Percentiles rank a stretch among this genome's conserved stretches.
These are phyloP conservation scores for Xylariaceae sp. DNA, from an alignment of 2,329 filamentous ascomycete species.

Conservation along the genomic window DNA sequence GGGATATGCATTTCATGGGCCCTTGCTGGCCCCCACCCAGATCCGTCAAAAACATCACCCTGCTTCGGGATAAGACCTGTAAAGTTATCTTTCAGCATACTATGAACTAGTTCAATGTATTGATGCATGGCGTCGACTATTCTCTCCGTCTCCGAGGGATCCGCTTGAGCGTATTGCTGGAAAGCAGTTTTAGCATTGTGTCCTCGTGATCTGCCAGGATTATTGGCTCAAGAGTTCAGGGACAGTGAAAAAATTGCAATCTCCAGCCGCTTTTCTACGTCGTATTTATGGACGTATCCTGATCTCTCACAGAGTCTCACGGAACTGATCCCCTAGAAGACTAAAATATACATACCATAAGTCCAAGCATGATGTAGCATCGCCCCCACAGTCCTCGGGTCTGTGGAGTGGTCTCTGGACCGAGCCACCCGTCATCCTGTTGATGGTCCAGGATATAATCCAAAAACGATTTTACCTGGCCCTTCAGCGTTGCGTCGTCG, in stretches of 20 bases:
- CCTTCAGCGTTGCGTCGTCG: slow-evolving; percentile 46
- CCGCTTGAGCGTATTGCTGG: slow-evolving; percentile 46
- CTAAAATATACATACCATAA: slow-evolving; percentile 34
- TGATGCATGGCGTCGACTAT: slow-evolving; percentile 48
- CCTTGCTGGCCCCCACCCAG: slow-evolving; percentile 35
- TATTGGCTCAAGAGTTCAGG: neutral
- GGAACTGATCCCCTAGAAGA: too few relatives aligned
- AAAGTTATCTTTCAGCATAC: slow-evolving; percentile 52
- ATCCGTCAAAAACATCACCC: slow-evolving; percentile 40
- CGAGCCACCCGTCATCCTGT: slow-evolving; percentile 53
- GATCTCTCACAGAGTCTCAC: too few relatives aligned
- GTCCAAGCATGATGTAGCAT: slow-evolving; percentile 47
- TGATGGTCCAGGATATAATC: slow-evolving; percentile 48
- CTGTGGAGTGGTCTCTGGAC: slow-evolving; percentile 43
- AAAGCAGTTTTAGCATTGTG: slow-evolving; percentile 22
- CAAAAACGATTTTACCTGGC: slow-evolving; percentile 43
- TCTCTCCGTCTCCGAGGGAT: slow-evolving; percentile 38
- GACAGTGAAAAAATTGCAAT: too few relatives aligned
- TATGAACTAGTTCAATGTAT: slow-evolving; percentile 48
- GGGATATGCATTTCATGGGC: slow-evolving; percentile 40
- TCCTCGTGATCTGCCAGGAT: neutral
- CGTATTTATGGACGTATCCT: too few relatives aligned
- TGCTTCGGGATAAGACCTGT: slow-evolving; percentile 46
- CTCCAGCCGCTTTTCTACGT: neutral
- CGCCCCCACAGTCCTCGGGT: slow-evolving; percentile 51